These are phyloP conservation scores for Lyophyllum shimeji DNA, from an alignment of 768 basidiomycete species.

Conservation along the genomic window DNA sequence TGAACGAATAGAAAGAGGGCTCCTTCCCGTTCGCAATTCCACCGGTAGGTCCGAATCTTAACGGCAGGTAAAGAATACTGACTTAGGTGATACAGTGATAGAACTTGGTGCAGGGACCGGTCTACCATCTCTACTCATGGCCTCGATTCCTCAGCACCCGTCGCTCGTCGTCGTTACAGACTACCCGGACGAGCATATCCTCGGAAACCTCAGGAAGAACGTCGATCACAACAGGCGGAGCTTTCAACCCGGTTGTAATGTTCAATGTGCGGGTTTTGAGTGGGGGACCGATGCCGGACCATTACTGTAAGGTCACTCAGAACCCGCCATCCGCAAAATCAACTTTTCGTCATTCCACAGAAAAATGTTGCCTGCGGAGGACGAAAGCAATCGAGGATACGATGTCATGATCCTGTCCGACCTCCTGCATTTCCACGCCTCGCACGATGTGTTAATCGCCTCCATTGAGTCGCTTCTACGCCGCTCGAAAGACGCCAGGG, in stretches of 20 bases:
- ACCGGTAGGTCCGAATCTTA: slow-evolving; percentile 32
- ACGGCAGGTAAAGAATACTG: background rate
- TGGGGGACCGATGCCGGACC: slow-evolving; percentile 56
- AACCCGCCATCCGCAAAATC: background rate
- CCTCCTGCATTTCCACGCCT: slow-evolving; percentile 65
- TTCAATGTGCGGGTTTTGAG: slow-evolving; percentile 53
- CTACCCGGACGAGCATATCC: slow-evolving; percentile 63
- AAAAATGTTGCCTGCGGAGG: slow-evolving; percentile 14
- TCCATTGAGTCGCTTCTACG: slow-evolving; percentile 52
- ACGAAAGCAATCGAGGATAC: slow-evolving; percentile 32
- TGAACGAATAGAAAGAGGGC: slow-evolving; percentile 59
- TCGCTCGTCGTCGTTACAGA: slow-evolving; percentile 62
- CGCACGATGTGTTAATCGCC: slow-evolving; percentile 54
- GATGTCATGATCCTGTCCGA: slow-evolving; percentile 70
- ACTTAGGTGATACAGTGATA: slow-evolving; percentile 42
- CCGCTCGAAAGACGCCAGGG: slow-evolving; percentile 36
- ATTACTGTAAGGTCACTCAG: slow-evolving; percentile 43
- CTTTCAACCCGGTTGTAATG: slow-evolving; percentile 36
- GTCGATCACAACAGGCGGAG: slow-evolving; percentile 45
- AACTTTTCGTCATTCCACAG: slow-evolving; percentile 8
- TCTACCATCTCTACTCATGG: slow-evolving; percentile 61
- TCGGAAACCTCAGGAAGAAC: slow-evolving; percentile 56
- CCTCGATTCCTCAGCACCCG: slow-evolving; percentile 44
- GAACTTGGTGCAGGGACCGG: slow-evolving; percentile 73
- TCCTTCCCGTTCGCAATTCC: slow-evolving; percentile 40